Evolutionary conservation across 805 yeast genomes (phyloP).

Genomic region (Metschnikowia henanensis): DNA sequence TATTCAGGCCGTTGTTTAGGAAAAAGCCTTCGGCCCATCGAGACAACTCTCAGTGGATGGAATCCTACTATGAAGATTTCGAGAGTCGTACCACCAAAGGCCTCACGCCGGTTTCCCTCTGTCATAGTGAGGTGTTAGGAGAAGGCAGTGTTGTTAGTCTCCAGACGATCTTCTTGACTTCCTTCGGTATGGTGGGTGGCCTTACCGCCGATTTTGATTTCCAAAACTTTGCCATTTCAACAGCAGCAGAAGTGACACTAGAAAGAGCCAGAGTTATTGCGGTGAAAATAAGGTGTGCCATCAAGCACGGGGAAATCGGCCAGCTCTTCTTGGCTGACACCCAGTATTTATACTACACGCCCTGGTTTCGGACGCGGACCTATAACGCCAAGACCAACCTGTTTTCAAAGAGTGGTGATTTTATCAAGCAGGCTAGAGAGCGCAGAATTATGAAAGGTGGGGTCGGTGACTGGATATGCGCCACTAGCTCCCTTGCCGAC

Average conservation of each 20-base stretch:
- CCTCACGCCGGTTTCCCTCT: constrained; percentile 14
- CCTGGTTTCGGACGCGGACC: constrained; percentile 12
- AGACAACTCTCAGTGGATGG: constrained; percentile 5
- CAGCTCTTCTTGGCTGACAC: constrained; percentile 17
- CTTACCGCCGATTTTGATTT: constrained; percentile 5
- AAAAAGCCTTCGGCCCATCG: background rate
- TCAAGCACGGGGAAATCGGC: constrained; percentile 17
- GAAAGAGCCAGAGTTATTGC: constrained; percentile 4
- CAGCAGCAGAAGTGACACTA: constrained; percentile 5
- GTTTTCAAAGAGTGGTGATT: constrained; percentile 4
- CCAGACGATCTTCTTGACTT: constrained; percentile 8
- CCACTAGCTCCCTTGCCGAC: constrained; percentile 11
- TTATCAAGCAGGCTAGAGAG: constrained; percentile 5
- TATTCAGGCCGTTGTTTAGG: background rate
- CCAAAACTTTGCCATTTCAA: constrained; percentile 2
- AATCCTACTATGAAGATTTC: constrained; percentile 12
- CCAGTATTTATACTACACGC: constrained; percentile 14
- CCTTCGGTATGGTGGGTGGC: constrained; percentile 7
- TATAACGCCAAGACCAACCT: constrained; percentile 1
- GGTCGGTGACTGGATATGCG: constrained; percentile 19
- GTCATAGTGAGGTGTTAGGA: constrained; percentile 18
- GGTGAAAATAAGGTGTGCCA: constrained; percentile 11
- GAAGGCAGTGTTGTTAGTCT: constrained; percentile 16
- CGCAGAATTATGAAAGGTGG: constrained; percentile 12
- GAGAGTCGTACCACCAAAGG: background rate